Evolutionary conservation across 257 asterid genomes (phyloP), one percentile per base, ranked within the genome.

Genomic region (Avicennia marina): DNA sequence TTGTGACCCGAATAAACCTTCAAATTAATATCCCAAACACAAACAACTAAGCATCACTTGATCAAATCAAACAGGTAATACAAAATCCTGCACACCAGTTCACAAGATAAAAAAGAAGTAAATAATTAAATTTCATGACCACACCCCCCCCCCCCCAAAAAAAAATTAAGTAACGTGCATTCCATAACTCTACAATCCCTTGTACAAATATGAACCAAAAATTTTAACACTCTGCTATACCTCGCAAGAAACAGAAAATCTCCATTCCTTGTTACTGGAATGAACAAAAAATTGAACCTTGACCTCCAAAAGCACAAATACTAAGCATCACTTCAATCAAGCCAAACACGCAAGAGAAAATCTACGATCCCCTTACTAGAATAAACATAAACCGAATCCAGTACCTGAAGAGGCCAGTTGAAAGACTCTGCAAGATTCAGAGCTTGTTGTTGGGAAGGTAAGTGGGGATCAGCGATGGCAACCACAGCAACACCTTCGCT

Each of bases 391-490:
- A 6, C 4, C 9, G 20, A 31, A 20, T 42, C 6, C 24, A 5
- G n/a, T 66, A 87, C 96, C 89, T 81, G 76, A 20, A 85, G 58
- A 38, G 87, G 70, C 75, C 83, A 88, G 46, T 73, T 45, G 62
- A 81, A 82, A 19, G 94, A 76, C 18, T 56, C 72, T 3, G 94
- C 88, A 2, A 88, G 83, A 25, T 41, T 33, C 19, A 56, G 72
- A 11, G 94, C 87, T 52, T 65, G 72, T 27, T 78, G 69, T 50
- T 77, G 95, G 13, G 98, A 91, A 68, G 94, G 90, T n/a, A 72
- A 25, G 63, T 91, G 90, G 43, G 98, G 96, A 66, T 91, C 96
- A 27, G 95, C 95, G 20, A 88, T 64, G 76, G 86, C 80, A 13
- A 85, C 96, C 40, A 91, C 98, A 50, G 82, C 73, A 41, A 78